Evolutionary conservation across 371 early-diverging fungal genomes (phyloP), one percentile per base, ranked within the genome.

Genomic region (Lichtheimia ornata): DNA sequence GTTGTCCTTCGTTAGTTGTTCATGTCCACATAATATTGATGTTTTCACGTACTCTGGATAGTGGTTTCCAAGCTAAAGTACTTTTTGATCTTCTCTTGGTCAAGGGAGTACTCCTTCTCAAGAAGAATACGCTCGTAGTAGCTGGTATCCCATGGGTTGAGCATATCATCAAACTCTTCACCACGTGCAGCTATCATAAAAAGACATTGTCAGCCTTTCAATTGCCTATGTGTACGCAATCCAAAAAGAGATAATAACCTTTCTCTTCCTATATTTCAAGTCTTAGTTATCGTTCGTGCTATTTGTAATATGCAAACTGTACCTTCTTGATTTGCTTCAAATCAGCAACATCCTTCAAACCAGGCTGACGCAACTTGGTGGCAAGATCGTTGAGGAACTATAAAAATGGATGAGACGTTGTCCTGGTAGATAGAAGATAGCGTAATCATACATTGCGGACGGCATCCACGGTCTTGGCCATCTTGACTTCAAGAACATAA

Each of bases 391-490:
- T 63, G 65, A 93, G 74, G 72, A 95, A 94, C 69, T 80, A 55
- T 9, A 18, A n/a, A 22, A 43, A 35, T 11, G 2, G 35, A 9
- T 18, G 24, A 42, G 14, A 50, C 11, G 27, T 50, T 25, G n/a
- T 35, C 27, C 18, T 7, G 11, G 2, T 9, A 35, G 12, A 24
- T 25, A 22, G 2, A 18, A 13, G 20, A 9, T 24, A 51, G 35
- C 9, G 9, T 11, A 35, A 5, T 24, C 52, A 47, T 69, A 80
- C 81, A 6, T 77, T 69, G 18, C 80, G 63, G 15, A 94, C 94
- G 1, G 72, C 74, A 47, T 82, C 79, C 2, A 89, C 87, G 3
- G 70, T 72, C 73, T 94, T 92, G 55, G 96, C 95, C 95, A 95
- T 94, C 71, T 89, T 90, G 47, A 85, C 79, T 63, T 94, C 92